phyloP scores from a whole-genome alignment of 2,329 filamentous ascomycete species.

The Epichloe glyceriae region DNA sequence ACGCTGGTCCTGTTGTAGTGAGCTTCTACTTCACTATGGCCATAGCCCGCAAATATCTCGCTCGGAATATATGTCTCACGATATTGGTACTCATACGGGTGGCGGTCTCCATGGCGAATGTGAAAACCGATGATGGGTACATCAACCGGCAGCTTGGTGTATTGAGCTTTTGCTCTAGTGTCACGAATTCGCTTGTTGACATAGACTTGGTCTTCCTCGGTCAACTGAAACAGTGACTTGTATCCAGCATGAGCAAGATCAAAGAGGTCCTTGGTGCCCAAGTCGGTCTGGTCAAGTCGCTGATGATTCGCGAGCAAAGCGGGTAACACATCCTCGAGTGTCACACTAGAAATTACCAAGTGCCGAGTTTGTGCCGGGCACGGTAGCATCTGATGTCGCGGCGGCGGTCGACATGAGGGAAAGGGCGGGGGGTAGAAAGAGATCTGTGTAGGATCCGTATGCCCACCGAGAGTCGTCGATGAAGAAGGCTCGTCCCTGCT shows the following conservation, averaged over 20 bases:
- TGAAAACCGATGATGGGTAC: slow-evolving; percentile 52
- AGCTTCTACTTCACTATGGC: slow-evolving; percentile 39
- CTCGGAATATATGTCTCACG: slow-evolving; percentile 66
- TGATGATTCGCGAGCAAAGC: slow-evolving; percentile 28
- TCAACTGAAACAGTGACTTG: slow-evolving; percentile 60
- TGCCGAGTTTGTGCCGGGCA: slow-evolving; percentile 67
- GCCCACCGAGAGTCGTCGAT: slow-evolving; percentile 75
- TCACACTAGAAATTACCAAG: slow-evolving; percentile 59
- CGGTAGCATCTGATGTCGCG: slow-evolving; percentile 62
- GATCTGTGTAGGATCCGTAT: slow-evolving; percentile 61
- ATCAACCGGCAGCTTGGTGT: slow-evolving; percentile 25
- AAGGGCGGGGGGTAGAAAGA: slow-evolving; percentile 57
- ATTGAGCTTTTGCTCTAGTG: slow-evolving; percentile 34
- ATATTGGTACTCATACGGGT: slow-evolving; percentile 67
- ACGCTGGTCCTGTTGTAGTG: slow-evolving; percentile 31
- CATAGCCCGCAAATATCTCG: slow-evolving; percentile 51
- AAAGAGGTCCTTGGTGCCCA: slow-evolving; percentile 43
- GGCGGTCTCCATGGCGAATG: slow-evolving; percentile 66
- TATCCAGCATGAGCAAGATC: slow-evolving; percentile 57
- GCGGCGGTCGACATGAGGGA: slow-evolving; percentile 56
- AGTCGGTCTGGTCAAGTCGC: slow-evolving; percentile 12
- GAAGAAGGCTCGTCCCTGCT: slow-evolving; percentile 67
- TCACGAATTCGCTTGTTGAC: slow-evolving; percentile 45
- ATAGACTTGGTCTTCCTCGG: slow-evolving; percentile 51
- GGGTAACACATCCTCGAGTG: slow-evolving; percentile 51